Base-by-base conservation (phyloP, 805 yeast species). In the Metschnikowia similis region DNA sequence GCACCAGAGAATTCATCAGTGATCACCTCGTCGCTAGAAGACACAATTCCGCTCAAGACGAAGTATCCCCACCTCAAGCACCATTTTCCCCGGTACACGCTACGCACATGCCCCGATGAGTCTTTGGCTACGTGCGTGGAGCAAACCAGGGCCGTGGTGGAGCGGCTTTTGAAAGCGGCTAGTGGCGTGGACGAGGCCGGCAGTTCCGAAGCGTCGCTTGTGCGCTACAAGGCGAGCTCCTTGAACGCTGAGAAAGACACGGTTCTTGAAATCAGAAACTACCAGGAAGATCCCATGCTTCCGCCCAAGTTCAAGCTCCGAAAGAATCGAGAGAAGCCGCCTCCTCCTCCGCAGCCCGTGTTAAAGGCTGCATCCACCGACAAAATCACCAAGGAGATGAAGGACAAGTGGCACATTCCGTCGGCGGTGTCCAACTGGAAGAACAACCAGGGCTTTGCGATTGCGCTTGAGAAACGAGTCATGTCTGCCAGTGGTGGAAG, bases 381-480 rank as follows among this genome's bases (percentile, higher is more conserved):
- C 47, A 76, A 65, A 59, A 64, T 85, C 16, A 79, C 90, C 0
- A 80, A 81, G 28, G 88, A 85, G 56, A 96, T 90, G 47, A 87
- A 83, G 55, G 81, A 79, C 28, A 77, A 80, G 53, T 92, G 97
- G 97, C 76, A 78, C 43, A 89, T 94, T 30, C 98, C 98, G 0
- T 84, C 96, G 0, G 89, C 95, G 1, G 80, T 92, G 0, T 92
- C 98, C 1, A 89, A 89, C 65, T 94, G 98, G 97, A 91, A 90
- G 66, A 94, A 94, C 65, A 88, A 91, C 14, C 86, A 87, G 57
- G 97, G 98, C 1, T 89, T 83, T 62, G 83, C 96, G 0, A 84
- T 91, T 41, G 82, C 86, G 0, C 66, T 91, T 37, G 96, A 90
- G 48, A 87, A 86, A 60, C 73, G 97, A 51, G 71, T 88, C 48